Percentiles rank a stretch among this genome's conserved stretches.
Conservation (phyloP, 1,284 basidiomycete species). For the Trametes hirsuta region DNA sequence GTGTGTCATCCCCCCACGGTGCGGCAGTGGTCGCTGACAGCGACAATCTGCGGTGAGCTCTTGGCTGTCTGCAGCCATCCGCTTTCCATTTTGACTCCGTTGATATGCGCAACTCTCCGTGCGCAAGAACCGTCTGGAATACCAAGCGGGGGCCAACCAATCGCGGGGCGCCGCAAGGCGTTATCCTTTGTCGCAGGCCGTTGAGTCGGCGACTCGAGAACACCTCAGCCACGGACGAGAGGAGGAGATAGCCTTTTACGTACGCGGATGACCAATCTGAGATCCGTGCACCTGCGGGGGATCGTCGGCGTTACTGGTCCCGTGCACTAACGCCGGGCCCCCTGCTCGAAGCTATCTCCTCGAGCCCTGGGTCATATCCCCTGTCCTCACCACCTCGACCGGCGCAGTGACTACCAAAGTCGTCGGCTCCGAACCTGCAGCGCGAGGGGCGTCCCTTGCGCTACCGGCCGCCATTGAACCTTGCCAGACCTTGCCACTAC, state of each 20-base stretch:
- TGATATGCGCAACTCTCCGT: neutral
- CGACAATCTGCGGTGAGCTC: neutral
- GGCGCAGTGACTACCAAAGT: neutral
- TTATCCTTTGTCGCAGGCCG: neutral
- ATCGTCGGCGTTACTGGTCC: constrained; percentile 2
- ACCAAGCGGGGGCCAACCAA: neutral
- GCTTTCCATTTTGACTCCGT: too few relatives aligned
- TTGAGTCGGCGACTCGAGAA: too few relatives aligned
- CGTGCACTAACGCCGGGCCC: too few relatives aligned
- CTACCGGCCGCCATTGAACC: too few relatives aligned
- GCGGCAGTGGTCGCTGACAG: neutral
- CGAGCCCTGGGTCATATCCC: too few relatives aligned
- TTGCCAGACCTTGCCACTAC: too few relatives aligned
- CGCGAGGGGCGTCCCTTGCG: too few relatives aligned
- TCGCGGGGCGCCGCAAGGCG: neutral
- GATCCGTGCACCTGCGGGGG: constrained; percentile 5
- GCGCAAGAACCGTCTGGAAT: constrained; percentile 1
- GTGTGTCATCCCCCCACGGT: constrained; percentile 1
- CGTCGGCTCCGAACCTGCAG: neutral
- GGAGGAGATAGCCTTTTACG: constrained; percentile 7
- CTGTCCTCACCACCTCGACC: too few relatives aligned
- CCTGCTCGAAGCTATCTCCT: too few relatives aligned
- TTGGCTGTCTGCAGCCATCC: too few relatives aligned
- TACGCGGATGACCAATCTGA: constrained; percentile 6
- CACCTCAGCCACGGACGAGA: neutral